phyloP scores from a whole-genome alignment of 179 eudicot species.

The Sideroxylon spinosum region DNA sequence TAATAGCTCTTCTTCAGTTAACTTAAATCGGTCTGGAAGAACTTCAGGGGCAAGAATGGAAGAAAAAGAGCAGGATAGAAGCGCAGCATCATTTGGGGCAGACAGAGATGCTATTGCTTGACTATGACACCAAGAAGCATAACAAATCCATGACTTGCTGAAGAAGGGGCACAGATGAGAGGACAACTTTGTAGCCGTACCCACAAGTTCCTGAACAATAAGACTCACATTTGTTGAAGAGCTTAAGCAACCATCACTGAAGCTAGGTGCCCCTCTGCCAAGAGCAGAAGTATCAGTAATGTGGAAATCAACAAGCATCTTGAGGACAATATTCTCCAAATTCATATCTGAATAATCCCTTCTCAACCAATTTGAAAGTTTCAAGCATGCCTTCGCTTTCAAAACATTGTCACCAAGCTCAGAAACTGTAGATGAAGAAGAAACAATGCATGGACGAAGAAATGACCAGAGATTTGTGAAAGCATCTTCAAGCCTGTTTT shows the following conservation, averaged over 20 bases:
- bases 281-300: slow-evolving; percentile 23
- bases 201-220: slow-evolving; percentile 69
- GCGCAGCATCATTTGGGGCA: slow-evolving; percentile 36
- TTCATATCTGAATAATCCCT: slow-evolving; percentile 39
- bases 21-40: slow-evolving; percentile 46
- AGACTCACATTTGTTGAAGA: slow-evolving; percentile 34
- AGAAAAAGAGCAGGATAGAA: slow-evolving; percentile 54
- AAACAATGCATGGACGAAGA: slow-evolving; percentile 53
- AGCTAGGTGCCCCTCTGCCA: slow-evolving; percentile 15
- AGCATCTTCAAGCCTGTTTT: slow-evolving; percentile 73
- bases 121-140: slow-evolving; percentile 94
- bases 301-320: slow-evolving; percentile 46
- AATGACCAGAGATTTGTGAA: slow-evolving; percentile 72
- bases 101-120: slow-evolving; percentile 62
- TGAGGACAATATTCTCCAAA: slow-evolving; percentile 46
- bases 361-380: slow-evolving; percentile 73
- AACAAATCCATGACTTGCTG: slow-evolving; percentile 90
- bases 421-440: slow-evolving; percentile 37
- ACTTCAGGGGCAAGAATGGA: slow-evolving; percentile 55
- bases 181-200: slow-evolving; percentile 68
- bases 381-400: slow-evolving; percentile 93
- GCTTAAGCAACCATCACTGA: slow-evolving; percentile 24
- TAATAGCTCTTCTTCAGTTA: slow-evolving; percentile 70
- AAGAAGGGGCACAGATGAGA: slow-evolving; percentile 79
- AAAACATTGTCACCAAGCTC: slow-evolving; percentile 41